These are phyloP conservation scores for Xylariaceae sp. DNA, from an alignment of 2,329 filamentous ascomycete genomes.

Conservation along the genomic window DNA sequence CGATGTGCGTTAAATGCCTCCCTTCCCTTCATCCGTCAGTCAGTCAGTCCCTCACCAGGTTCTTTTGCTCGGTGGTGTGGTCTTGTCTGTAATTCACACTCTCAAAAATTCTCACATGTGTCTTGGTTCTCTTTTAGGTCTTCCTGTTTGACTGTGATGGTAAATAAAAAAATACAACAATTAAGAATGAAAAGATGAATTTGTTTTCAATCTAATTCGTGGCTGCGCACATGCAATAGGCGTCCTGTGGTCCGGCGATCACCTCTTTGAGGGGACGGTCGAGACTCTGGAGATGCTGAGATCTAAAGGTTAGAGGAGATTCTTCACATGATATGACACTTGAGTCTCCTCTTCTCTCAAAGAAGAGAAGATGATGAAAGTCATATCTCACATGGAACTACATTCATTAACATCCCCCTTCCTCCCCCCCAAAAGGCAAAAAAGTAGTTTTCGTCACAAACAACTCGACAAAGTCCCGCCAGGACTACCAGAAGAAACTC, in stretches of 20 bases:
- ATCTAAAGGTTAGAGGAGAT: slow-evolving; percentile 59
- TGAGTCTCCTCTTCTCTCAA: not conserved
- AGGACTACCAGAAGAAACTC: slow-evolving; percentile 90
- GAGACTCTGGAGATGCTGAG: slow-evolving; percentile 82
- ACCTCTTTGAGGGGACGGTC: slow-evolving; percentile 76
- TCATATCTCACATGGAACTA: not conserved
- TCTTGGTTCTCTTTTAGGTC: slow-evolving; percentile 46
- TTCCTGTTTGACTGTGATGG: slow-evolving; percentile 98
- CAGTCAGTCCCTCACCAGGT: not conserved
- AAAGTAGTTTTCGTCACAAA: slow-evolving; percentile 95
- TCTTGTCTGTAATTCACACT: no score
- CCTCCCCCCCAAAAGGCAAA: slow-evolving; percentile 57
- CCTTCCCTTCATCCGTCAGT: not conserved
- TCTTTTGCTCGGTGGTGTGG: not conserved
- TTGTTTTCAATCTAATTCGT: not conserved
- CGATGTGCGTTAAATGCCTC: slow-evolving; percentile 62
- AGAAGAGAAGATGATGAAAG: not conserved
- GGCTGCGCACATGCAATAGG: slow-evolving; percentile 38
- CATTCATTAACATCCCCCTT: not conserved
- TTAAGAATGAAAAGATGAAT: not conserved
- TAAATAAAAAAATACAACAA: slow-evolving; percentile 38
- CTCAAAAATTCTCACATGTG: slow-evolving; percentile 1
- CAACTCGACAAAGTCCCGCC: slow-evolving; percentile 94
- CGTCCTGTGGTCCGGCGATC: slow-evolving; percentile 93
- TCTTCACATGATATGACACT: not conserved